A percentile compares a stretch with the other conserved stretches of the same genome.
Conservation (phyloP, 805 yeast species). For the Candida ponderosae region DNA sequence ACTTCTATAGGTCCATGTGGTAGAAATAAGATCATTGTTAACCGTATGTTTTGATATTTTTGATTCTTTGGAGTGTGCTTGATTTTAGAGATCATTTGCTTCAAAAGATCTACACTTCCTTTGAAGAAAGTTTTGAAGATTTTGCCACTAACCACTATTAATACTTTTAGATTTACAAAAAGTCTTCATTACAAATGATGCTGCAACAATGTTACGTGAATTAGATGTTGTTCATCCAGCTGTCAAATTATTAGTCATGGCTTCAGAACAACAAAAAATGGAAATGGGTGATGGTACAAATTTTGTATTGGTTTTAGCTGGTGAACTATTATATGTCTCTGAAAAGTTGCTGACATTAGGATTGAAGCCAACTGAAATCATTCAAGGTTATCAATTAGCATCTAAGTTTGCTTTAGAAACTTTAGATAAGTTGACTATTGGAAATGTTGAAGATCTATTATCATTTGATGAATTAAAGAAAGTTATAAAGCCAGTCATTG, state of each 20-base stretch:
- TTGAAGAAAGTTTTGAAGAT: background rate
- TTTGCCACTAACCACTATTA: constrained; percentile 11
- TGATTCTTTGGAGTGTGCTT: background rate
- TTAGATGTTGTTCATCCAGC: constrained; percentile 96
- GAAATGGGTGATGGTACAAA: constrained; percentile 98
- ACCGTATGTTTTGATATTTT: constrained; percentile 26
- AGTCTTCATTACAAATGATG: constrained; percentile 88
- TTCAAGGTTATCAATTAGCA: constrained; percentile 91
- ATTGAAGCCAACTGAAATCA: constrained; percentile 83
- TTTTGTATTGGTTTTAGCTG: constrained; percentile 85
- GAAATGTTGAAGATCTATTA: constrained; percentile 49
- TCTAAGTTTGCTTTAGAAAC: constrained; percentile 62
- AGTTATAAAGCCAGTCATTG: constrained; percentile 77
- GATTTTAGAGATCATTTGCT: background rate
- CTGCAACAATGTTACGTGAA: constrained; percentile 95
- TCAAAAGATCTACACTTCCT: background rate
- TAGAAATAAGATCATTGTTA: constrained; percentile 90
- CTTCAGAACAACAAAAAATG: constrained; percentile 91
- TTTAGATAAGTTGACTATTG: constrained; percentile 58
- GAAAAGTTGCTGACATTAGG: constrained; percentile 83
- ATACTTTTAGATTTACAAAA: constrained; percentile 48
- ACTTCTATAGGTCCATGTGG: constrained; percentile 98
- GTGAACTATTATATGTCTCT: constrained; percentile 80
- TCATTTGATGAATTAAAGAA: constrained; percentile 53
- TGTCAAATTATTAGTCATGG: constrained; percentile 91